phyloP scores from a whole-genome alignment of 2,329 filamentous ascomycete genomes.

The Orbilia blumenaviensis region DNA sequence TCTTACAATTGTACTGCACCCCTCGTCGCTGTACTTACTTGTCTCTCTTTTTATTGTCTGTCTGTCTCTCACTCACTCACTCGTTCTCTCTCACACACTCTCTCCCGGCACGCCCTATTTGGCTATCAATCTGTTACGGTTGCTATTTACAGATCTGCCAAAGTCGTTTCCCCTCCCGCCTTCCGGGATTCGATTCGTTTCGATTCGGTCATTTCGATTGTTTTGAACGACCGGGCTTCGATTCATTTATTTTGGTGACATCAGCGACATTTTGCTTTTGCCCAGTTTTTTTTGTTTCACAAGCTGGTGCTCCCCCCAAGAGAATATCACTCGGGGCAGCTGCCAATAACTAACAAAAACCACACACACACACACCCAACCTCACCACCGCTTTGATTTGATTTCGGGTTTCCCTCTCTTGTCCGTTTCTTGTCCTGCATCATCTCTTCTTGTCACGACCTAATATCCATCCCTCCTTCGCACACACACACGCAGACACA shows the following conservation, averaged over 20 bases:
- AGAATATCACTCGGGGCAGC: background rate
- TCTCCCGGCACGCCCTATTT: constrained; percentile 14
- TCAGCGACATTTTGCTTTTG: constrained; percentile 20
- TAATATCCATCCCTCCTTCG: background rate
- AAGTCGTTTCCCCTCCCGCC: background rate
- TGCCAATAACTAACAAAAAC: constrained; percentile 9
- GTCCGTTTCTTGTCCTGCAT: constrained; percentile 16
- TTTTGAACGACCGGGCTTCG: background rate
- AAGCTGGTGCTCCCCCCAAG: background rate
- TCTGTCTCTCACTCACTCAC: no score
- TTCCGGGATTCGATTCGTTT: background rate
- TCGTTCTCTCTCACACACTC: background rate
- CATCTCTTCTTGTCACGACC: constrained; percentile 7
- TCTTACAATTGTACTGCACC: no score
- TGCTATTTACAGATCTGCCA: background rate
- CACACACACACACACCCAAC: constrained; percentile 8
- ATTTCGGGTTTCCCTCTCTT: background rate
- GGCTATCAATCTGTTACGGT: background rate
- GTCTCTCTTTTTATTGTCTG: background rate
- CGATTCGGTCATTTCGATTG: no score
- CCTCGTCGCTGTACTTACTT: no score
- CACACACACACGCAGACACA: no score
- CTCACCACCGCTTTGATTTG: background rate
- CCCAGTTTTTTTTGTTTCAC: constrained; percentile 25
- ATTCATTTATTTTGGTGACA: constrained; percentile 9